Evolutionary conservation across 139 green algal species (phyloP).

Genomic region (Yamagishiella unicocca): DNA sequence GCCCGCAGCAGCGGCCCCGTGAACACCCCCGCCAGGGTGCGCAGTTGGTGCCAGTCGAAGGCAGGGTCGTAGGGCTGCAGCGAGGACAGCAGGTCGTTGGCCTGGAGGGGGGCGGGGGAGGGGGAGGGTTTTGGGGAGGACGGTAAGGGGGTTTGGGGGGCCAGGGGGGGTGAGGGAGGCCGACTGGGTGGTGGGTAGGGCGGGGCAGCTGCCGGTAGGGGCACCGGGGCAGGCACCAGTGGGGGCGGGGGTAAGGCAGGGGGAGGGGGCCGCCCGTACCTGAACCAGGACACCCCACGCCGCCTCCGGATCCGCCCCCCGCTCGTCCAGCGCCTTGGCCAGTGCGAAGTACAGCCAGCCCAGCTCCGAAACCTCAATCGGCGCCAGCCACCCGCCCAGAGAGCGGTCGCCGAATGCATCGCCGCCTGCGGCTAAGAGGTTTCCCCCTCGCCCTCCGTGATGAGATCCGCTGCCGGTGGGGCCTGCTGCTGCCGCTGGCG

Average conservation of each 20-base stretch:
- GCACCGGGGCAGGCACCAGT: too few relatives aligned
- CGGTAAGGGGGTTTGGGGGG: too few relatives aligned
- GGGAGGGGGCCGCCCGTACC: not conserved
- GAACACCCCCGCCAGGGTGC: conserved; percentile 43
- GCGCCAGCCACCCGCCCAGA: conserved; percentile 52
- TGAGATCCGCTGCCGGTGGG: not conserved
- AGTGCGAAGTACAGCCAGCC: conserved; percentile 74
- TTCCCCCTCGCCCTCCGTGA: too few relatives aligned
- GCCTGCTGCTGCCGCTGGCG: not conserved
- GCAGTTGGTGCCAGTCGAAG: conserved; percentile 44
- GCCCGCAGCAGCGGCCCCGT: not conserved
- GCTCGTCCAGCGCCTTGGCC: conserved; percentile 46
- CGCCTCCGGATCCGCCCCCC: conserved; percentile 24
- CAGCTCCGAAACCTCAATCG: conserved; percentile 48
- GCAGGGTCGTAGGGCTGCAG: conserved; percentile 18
- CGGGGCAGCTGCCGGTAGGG: too few relatives aligned
- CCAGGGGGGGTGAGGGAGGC: too few relatives aligned
- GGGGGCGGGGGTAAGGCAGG: not conserved
- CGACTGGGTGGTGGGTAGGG: too few relatives aligned
- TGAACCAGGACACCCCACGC: conserved; percentile 28
- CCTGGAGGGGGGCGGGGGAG: conserved; percentile 1
- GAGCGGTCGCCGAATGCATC: not conserved
- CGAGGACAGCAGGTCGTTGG: conserved; percentile 52
- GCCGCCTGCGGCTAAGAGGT: not conserved
- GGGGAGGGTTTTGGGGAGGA: not conserved